Evolutionary conservation across 192 early-diverging fungal species (phyloP), one percentile per base, ranked within the genome.

Genomic region (Globomyces pollinis-pini): DNA sequence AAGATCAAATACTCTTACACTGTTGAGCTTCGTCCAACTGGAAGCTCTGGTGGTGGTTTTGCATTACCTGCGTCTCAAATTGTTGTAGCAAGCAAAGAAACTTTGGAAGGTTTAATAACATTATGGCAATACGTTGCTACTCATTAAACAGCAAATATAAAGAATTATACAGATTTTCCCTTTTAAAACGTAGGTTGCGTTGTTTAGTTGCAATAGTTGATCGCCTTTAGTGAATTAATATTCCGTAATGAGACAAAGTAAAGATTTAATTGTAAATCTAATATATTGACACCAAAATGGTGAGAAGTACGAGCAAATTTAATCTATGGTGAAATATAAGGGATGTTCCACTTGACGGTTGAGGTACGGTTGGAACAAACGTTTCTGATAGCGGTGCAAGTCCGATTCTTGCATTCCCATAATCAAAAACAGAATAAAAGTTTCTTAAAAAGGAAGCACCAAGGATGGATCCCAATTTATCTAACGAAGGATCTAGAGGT

Each of bases 21-120:
- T 0, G 69, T 69, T 24, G 68, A 69, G 47, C 49, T 67, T 3
- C 18, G 43, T 8, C 59, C 61, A 6, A 69, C 53, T 33, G 66
- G 67, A 6, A 28, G 23, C 44, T 47, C 28, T 3, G 32, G 18
- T 12, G 18, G 34, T 12, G 68, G 69, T 13, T 71, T 71, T 53
- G 57, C 44, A 20, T 62, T 64, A 8, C 38, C 61, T 20, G 62
- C 62, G 31, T 38, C 31, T 3, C 21, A 68, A 28, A 67, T 72
- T 50, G 33, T 59, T 16, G 43, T 38, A 1, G 54, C 62, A 3
- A 66, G 70, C 1, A 21, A 68, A 44, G 65, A 72, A 47, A 64
- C 44, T 21, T 41, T 59, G 1, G 60, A 60, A 4, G 65, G 26
- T 23, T 18, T 38, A 4, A 5, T 62, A 2, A 51, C 38, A 4